Evolutionary conservation across 768 basidiomycete species (phyloP), one percentile per base, ranked within the genome.

Genomic region (Calocybe gangraenosa): DNA sequence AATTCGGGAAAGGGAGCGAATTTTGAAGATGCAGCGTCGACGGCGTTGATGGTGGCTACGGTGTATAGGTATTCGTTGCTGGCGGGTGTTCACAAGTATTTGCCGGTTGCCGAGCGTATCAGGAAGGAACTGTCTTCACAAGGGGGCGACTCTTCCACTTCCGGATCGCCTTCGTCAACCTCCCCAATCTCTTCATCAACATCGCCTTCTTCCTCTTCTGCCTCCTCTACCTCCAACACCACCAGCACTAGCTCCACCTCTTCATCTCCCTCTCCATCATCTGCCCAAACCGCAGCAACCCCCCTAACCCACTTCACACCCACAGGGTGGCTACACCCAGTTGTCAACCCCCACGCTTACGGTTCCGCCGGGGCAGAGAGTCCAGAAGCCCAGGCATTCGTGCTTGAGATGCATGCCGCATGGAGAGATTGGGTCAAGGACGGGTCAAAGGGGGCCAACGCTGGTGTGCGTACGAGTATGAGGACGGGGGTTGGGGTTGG

Each of bases 331-430:
- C 63, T 91, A 19, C 69, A 66, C 4, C 87, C 87, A 4, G 88
- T 92, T 14, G 87, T 87, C 2, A 70, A 94, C 56, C 91, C 92
- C 0, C 60, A 84, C 42, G 59, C 67, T 1, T 82, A 72, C 54
- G 65, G 68, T 0, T 9, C 50, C 1, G 46, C 75, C 48, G 83
- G 85, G 0, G 47, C 62, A 0, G 17, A 77, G 15, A 87, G 84
- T 48, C 77, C 91, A 1, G 92, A 94, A 61, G 82, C 73, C 0
- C 74, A 93, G 65, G 87, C 85, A 6, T 94, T 94, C 61, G 78
- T 87, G 9, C 60, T 93, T 4, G 72, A 82, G 56, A 71, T 92
- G 64, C 72, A 90, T 47, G 76, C 87, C 0, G 85, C 86, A 3
- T 87, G 81, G 72, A 67, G 73, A 35, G 90, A 91, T 52, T 92